These are phyloP conservation scores for Metschnikowia continentalis DNA, from an alignment of 805 yeast species.

Conservation along the genomic window DNA sequence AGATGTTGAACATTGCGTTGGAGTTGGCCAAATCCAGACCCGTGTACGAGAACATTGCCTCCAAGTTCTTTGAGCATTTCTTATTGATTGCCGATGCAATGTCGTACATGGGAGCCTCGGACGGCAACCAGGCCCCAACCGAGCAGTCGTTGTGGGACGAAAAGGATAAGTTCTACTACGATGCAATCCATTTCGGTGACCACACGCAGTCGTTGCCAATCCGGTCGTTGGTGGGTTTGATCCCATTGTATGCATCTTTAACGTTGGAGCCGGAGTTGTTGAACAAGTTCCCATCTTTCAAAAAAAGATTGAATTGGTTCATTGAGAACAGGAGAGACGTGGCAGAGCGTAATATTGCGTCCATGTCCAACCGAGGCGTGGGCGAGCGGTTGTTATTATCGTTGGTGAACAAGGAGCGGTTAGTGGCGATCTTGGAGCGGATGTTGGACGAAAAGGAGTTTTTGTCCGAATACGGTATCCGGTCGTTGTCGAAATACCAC, in stretches of 20 bases:
- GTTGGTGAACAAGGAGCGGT: constrained; percentile 74
- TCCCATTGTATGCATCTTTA: constrained; percentile 84
- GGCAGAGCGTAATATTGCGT: constrained; percentile 80
- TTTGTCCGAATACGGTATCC: constrained; percentile 76
- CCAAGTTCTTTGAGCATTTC: constrained; percentile 91
- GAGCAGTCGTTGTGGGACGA: constrained; percentile 84
- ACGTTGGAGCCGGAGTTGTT: constrained; percentile 83
- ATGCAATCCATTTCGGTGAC: constrained; percentile 80
- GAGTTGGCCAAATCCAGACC: constrained; percentile 83
- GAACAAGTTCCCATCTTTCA: constrained; percentile 74
- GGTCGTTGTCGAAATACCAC: constrained; percentile 85
- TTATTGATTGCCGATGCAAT: constrained; percentile 89
- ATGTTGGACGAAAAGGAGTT: constrained; percentile 87
- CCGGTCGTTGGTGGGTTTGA: constrained; percentile 84
- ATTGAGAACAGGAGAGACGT: constrained; percentile 62
- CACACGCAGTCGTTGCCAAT: constrained; percentile 70
- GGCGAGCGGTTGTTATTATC: constrained; percentile 80
- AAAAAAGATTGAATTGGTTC: constrained; percentile 81
- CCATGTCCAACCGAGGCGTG: constrained; percentile 74
- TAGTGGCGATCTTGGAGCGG: constrained; percentile 66
- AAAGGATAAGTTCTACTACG: constrained; percentile 82
- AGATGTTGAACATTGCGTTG: constrained; percentile 87
- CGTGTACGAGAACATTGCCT: constrained; percentile 89
- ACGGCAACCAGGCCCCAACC: constrained; percentile 38
- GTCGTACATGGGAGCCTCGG: constrained; percentile 55